Conservation (phyloP, 2,329 filamentous ascomycete species). For the Phoma herbarum region DNA sequence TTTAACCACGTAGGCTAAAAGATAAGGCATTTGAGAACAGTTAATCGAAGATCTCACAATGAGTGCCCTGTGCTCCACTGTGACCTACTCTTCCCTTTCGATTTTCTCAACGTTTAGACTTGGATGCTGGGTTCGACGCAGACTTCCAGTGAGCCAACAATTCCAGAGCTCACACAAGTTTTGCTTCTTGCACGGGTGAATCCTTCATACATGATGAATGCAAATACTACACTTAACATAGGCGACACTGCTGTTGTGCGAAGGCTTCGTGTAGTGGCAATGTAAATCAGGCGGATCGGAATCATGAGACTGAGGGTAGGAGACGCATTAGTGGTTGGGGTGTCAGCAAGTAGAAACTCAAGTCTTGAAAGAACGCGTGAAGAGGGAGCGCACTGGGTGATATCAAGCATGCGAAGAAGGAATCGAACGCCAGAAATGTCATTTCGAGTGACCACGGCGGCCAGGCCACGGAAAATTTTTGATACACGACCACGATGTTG, state of each 20-base stretch:
- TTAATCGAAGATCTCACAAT: constrained; percentile 52
- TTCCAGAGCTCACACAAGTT: constrained; percentile 5
- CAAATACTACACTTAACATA: constrained; percentile 25
- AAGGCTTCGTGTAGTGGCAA: constrained; percentile 23
- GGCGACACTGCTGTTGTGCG: constrained; percentile 34
- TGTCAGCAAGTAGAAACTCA: constrained; percentile 29
- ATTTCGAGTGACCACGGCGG: no score
- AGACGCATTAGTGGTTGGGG: constrained; percentile 42
- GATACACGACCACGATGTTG: no score
- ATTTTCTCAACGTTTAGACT: constrained; percentile 9
- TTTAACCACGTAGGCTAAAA: constrained; percentile 48
- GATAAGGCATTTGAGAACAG: constrained; percentile 43
- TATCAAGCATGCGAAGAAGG: constrained; percentile 16
- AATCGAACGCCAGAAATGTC: no score
- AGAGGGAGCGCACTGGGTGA: constrained; percentile 22
- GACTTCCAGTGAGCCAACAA: constrained; percentile 15
- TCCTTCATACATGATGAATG: constrained; percentile 23
- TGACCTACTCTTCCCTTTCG: constrained; percentile 13
- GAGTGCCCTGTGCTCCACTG: constrained; percentile 18
- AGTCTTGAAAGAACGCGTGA: constrained; percentile 15
- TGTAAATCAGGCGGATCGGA: constrained; percentile 27
- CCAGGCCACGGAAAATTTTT: no score
- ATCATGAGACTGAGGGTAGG: constrained; percentile 17
- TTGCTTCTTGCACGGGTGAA: constrained; percentile 10
- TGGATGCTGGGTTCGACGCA: constrained; percentile 19